Percentiles rank a stretch among this genome's conserved stretches.
Conservation (phyloP, 495 filamentous ascomycete genomes). For the Pseudomonodictys pantanalensis region DNA sequence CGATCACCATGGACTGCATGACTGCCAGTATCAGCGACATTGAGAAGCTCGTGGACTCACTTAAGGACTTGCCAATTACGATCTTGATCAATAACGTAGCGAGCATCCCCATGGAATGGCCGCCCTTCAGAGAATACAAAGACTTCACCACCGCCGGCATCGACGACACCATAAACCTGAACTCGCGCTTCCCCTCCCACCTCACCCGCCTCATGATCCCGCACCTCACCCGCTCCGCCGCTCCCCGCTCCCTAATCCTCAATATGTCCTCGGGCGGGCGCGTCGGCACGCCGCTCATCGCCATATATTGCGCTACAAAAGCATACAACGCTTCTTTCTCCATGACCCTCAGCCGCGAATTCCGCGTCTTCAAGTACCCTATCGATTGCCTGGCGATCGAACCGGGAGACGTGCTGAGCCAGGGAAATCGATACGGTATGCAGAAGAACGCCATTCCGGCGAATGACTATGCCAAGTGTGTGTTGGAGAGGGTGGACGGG, state of each 20-base stretch:
- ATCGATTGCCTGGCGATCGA: conserved; percentile 3
- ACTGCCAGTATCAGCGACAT: conserved; percentile 31
- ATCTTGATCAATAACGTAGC: conserved; percentile 42
- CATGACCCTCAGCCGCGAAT: not conserved
- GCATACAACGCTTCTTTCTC: conserved; percentile 1
- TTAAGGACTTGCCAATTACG: conserved; percentile 30
- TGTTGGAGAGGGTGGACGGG: conserved; percentile 4
- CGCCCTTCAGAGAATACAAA: conserved; percentile 27
- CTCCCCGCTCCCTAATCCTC: not conserved
- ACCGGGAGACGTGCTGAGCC: not conserved
- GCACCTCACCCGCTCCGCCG: not conserved
- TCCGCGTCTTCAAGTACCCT: not conserved
- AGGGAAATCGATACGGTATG: not conserved
- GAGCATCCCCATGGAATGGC: conserved; percentile 27
- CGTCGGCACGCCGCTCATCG: not conserved
- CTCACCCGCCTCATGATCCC: conserved; percentile 38
- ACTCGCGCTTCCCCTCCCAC: conserved; percentile 43
- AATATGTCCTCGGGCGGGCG: not conserved
- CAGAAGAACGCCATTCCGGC: not conserved
- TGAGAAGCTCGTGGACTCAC: conserved; percentile 13
- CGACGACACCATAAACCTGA: conserved; percentile 37
- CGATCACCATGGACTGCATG: conserved; percentile 1
- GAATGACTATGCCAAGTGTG: not conserved
- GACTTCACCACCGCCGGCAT: conserved; percentile 32
- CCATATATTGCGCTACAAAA: conserved; percentile 6